Base-by-base conservation (phyloP, 2,329 filamentous ascomycete genomes). In the Colletotrichum tabaci region DNA sequence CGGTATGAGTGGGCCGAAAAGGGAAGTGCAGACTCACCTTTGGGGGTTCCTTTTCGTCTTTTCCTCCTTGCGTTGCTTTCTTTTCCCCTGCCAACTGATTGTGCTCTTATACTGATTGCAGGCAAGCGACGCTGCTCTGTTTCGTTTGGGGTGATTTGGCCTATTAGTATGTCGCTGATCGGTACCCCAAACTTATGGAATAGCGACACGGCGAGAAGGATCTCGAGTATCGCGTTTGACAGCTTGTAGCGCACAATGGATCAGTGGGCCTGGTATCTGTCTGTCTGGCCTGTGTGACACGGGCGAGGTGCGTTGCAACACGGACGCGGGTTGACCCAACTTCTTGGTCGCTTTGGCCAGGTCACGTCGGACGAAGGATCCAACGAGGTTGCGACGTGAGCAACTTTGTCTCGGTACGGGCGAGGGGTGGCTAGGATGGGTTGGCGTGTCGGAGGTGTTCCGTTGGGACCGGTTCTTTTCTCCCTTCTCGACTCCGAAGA, bases 311-410 rank as follows among this genome's bases (percentile, higher is more conserved):
- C 47, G 65, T 21, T 71, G 68, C 68, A 68, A 71, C 64, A 60
- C 58, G 69, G 53, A 71, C 65, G 30, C 47, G 46, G 58, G 53
- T 68, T 53, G 69, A 64, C 65, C 69, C 69, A 71, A 69, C 52
- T 68, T 68, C 38, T 69, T 58, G 69, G 69, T 71, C 38, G 52
- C 57, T 63, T 42, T 56, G 65, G 35, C 58, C 35, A 35, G 49
- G 56, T 62, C 57, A 71, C 52, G 68, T 67, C 68, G 64, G 68
- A 71, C 64, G 68, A 57, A 58, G 63, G 57, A 52, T 38, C 68
- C 68, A 71, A 71, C 57, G 67, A 64, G 64, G 23, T 67, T 58
- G 67, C 49, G 63, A 57, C 44, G 56, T 52, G 56, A 38, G 42
- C 18, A 61, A 66, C 30, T 66, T 42, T 71, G 67, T 71, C 67